A percentile compares a stretch with the other conserved stretches of the same genome.
phyloP scores from a whole-genome alignment of 1,284 basidiomycete genomes.

The Phaffia rhodozyma region DNA sequence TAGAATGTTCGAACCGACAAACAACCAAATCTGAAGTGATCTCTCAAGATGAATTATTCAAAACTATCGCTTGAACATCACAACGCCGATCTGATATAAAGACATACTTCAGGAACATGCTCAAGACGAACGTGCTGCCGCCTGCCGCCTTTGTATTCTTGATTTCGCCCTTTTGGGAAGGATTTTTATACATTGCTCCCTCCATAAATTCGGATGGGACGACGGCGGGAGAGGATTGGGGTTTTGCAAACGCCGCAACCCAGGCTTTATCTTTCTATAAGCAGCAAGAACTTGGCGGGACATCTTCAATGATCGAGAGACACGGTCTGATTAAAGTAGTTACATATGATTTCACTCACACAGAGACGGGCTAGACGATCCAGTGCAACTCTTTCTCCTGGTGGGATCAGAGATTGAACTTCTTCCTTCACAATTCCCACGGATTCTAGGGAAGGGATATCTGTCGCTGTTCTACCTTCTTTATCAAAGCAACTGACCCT shows the following conservation, averaged over 20 bases:
- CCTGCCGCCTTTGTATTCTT: background rate
- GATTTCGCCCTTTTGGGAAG: background rate
- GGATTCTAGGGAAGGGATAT: conserved; percentile 39
- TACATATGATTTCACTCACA: too few species aligned
- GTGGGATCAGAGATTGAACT: conserved; percentile 39
- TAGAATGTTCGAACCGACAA: conserved; percentile 37
- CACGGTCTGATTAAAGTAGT: too few species aligned
- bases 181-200: background rate
- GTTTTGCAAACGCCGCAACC: conserved; percentile 42
- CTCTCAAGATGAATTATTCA: background rate
- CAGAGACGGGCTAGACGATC: conserved; percentile 34
- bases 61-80: background rate
- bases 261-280: conserved; percentile 30
- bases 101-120: conserved; percentile 21
- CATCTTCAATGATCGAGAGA: too few species aligned
- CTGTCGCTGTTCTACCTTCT: background rate
- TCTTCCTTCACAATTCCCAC: conserved; percentile 34
- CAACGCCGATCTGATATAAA: conserved; percentile 25
- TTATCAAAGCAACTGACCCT: too few species aligned
- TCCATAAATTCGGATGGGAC: conserved; percentile 20
- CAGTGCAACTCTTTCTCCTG: conserved; percentile 41
- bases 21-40: conserved; percentile 41
- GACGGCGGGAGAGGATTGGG: conserved; percentile 38
- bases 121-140: conserved; percentile 6
- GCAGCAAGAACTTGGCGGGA: too few species aligned